Conservation (phyloP, 2,329 filamentous ascomycete species). For the Neopestalotiopsis clavispora region DNA sequence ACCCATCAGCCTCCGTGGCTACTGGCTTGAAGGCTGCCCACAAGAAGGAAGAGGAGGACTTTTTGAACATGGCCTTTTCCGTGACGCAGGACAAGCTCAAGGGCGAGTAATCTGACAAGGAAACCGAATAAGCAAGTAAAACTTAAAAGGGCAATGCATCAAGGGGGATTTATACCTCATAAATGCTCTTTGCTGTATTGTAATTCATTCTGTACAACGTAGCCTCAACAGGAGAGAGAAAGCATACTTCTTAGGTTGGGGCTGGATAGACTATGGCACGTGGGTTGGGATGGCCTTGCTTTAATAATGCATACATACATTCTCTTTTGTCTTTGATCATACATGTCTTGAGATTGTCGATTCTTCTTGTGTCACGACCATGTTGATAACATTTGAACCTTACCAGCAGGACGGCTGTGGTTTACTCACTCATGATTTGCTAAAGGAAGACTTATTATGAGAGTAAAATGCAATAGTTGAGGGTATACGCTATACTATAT, state of each 20-base stretch:
- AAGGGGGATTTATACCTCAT: constrained; percentile 24
- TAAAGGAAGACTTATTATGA: too few species aligned
- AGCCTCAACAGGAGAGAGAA: constrained; percentile 26
- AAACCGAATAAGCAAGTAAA: background rate
- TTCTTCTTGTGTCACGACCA: too few species aligned
- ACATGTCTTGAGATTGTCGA: background rate
- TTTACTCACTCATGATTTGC: too few species aligned
- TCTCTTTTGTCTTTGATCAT: constrained; percentile 3
- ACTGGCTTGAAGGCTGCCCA: constrained; percentile 90
- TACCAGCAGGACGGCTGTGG: too few species aligned
- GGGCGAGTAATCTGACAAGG: constrained; percentile 57
- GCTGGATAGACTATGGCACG: constrained; percentile 31
- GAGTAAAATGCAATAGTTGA: background rate
- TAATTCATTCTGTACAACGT: constrained; percentile 36
- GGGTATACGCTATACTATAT: background rate
- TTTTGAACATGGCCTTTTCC: constrained; percentile 70
- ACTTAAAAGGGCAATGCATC: constrained; percentile 21
- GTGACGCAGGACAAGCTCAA: constrained; percentile 73
- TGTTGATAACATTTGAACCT: too few species aligned
- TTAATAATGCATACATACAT: constrained; percentile 30
- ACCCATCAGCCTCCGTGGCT: constrained; percentile 91
- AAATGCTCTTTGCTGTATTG: constrained; percentile 30
- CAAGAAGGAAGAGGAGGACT: constrained; percentile 88
- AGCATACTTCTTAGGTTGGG: constrained; percentile 22
- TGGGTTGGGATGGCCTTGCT: constrained; percentile 23